Percentiles rank a stretch among this genome's conserved stretches.
These are phyloP conservation scores for Lablab purpureus DNA, from an alignment of 306 rosid species.

Conservation along the genomic window DNA sequence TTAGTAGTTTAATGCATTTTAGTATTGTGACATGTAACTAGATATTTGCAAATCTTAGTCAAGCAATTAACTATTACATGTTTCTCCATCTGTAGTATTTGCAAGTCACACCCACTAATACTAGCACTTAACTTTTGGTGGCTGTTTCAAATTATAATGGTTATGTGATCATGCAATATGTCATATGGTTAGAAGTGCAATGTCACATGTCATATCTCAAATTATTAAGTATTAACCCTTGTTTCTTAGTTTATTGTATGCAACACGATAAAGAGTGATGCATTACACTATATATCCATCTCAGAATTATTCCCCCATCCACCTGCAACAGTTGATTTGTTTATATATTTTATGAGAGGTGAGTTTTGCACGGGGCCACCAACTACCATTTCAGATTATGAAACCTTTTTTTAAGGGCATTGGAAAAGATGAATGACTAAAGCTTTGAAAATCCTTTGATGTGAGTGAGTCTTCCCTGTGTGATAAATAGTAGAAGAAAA, in stretches of 20 bases:
- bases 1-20: constrained; percentile 19
- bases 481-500: neutral
- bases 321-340: neutral
- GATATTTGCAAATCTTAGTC: constrained; percentile 21
- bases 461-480: neutral
- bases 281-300: constrained; percentile 13
- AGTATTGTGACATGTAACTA: constrained; percentile 14
- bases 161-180: constrained; percentile 13
- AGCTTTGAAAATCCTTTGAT: neutral
- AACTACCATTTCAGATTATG: neutral
- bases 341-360: neutral
- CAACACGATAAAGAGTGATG: neutral
- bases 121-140: constrained; percentile 4
- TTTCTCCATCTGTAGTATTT: neutral
- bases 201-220: neutral
- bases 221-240: constrained; percentile 1
- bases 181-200: constrained; percentile 20
- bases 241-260: neutral
- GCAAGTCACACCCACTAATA: constrained; percentile 25
- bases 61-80: neutral
- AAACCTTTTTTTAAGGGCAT: neutral
- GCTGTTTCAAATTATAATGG: constrained; percentile 29
- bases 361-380: neutral
- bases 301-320: constrained; percentile 10
- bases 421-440: neutral